Evolutionary conservation across 352 stramenopile species (phyloP).

Genomic region (Pythium apleroticum): DNA sequence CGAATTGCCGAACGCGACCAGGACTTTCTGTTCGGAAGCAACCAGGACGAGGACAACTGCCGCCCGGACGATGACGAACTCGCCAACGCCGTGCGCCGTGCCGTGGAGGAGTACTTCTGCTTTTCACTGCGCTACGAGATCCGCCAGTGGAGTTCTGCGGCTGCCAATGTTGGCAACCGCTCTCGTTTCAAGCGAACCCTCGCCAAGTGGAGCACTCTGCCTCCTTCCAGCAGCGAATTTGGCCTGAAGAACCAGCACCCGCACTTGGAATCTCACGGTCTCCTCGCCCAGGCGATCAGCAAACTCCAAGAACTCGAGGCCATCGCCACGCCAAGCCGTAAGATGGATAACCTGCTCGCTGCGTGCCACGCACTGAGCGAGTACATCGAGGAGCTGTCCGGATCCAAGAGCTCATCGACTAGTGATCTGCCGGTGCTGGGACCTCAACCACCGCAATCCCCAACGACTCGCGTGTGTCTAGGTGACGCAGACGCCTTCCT

Average conservation of each 20-base stretch:
- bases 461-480: constrained; percentile 25
- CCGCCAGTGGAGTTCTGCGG: constrained; percentile 20
- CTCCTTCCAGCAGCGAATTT: constrained; percentile 22
- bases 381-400: constrained; percentile 16
- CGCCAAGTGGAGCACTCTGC: constrained; percentile 22
- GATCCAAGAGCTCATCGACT: constrained; percentile 2
- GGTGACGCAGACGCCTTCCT: constrained; percentile 38
- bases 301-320: constrained; percentile 26
- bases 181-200: constrained; percentile 18
- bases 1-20: constrained; percentile 21
- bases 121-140: constrained; percentile 26
- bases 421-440: not conserved
- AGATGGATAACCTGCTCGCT: constrained; percentile 33
- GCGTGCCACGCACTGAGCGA: constrained; percentile 35
- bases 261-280: constrained; percentile 1
- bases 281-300: constrained; percentile 20
- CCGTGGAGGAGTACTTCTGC: constrained; percentile 33
- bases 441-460: constrained; percentile 9
- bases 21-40: constrained; percentile 2
- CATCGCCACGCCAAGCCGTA: constrained; percentile 25
- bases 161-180: not conserved
- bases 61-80: constrained; percentile 9
- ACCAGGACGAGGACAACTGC: constrained; percentile 5
- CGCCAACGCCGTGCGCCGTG: constrained; percentile 22
- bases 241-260: not conserved